Percentiles rank a stretch among this genome's conserved stretches.
phyloP scores from a whole-genome alignment of 2,329 filamentous ascomycete genomes.

The Hypomyces rosellus region DNA sequence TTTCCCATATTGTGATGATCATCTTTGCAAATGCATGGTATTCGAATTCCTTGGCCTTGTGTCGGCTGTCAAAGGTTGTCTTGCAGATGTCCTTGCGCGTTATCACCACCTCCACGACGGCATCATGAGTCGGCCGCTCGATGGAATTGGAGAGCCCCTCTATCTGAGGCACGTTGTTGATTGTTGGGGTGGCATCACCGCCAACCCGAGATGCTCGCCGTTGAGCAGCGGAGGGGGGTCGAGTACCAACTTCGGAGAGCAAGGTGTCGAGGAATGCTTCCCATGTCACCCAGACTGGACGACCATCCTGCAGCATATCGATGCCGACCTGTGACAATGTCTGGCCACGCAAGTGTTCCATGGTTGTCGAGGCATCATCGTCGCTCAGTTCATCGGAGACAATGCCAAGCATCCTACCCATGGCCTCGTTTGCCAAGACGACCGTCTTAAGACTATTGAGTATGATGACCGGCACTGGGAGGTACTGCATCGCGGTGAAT shows the following conservation, averaged over 20 bases:
- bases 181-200: constrained; percentile 34
- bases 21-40: constrained; percentile 58
- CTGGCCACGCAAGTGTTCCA: constrained; percentile 58
- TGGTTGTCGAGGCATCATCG: constrained; percentile 38
- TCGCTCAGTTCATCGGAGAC: constrained; percentile 35
- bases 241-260: constrained; percentile 35
- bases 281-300: constrained; percentile 53
- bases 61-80: constrained; percentile 28
- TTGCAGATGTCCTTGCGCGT: constrained; percentile 41
- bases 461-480: constrained; percentile 66
- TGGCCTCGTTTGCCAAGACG: constrained; percentile 67
- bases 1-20: constrained; percentile 69
- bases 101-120: constrained; percentile 62
- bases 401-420: constrained; percentile 62
- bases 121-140: constrained; percentile 44
- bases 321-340: constrained; percentile 64
- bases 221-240: constrained; percentile 19
- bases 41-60: constrained; percentile 30
- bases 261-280: constrained; percentile 52
- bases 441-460: constrained; percentile 64
- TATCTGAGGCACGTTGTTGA: constrained; percentile 20
- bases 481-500: constrained; percentile 64
- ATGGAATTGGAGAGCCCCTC: constrained; percentile 24
- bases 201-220: constrained; percentile 13
- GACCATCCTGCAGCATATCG: constrained; percentile 64